Conservation (phyloP, 192 early-diverging fungal species). For the Thamnidium elegans region DNA sequence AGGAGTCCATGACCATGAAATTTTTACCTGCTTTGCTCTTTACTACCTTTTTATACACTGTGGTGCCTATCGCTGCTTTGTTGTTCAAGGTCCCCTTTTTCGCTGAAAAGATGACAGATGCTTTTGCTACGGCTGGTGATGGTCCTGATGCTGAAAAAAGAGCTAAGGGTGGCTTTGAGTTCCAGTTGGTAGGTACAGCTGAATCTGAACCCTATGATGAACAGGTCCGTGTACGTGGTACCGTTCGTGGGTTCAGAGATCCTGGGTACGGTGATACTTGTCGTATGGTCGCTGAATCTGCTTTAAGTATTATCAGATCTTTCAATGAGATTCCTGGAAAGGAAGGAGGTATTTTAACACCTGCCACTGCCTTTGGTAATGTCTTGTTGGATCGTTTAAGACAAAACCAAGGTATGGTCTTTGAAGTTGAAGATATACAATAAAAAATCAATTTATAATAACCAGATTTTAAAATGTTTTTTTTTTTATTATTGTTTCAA, state of each 20-base stretch:
- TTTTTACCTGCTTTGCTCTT: conserved; percentile 39
- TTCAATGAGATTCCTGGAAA: conserved; percentile 49
- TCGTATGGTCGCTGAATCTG: conserved; percentile 75
- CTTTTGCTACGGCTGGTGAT: conserved; percentile 64
- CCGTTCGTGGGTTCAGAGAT: conserved; percentile 58
- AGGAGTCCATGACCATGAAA: conserved; percentile 57
- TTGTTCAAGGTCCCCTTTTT: conserved; percentile 46
- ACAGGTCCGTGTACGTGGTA: conserved; percentile 41
- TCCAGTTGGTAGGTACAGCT: conserved; percentile 47
- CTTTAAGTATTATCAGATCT: conserved; percentile 67
- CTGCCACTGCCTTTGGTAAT: conserved; percentile 76
- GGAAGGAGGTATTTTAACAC: conserved; percentile 74
- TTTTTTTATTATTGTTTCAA: conserved; percentile 12
- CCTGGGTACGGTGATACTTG: conserved; percentile 84
- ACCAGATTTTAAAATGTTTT: not conserved
- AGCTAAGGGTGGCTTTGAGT: conserved; percentile 49
- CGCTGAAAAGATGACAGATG: conserved; percentile 41
- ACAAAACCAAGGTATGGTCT: conserved; percentile 48
- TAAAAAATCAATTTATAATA: not conserved
- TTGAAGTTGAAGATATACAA: conserved; percentile 27
- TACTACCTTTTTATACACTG: conserved; percentile 43
- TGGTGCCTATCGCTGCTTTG: conserved; percentile 34
- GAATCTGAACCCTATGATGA: conserved; percentile 45
- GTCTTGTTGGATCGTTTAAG: conserved; percentile 64
- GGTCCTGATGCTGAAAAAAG: conserved; percentile 64